Evolutionary conservation across 768 basidiomycete genomes (phyloP).

Genomic region (Chlorophyllum brunneum): DNA sequence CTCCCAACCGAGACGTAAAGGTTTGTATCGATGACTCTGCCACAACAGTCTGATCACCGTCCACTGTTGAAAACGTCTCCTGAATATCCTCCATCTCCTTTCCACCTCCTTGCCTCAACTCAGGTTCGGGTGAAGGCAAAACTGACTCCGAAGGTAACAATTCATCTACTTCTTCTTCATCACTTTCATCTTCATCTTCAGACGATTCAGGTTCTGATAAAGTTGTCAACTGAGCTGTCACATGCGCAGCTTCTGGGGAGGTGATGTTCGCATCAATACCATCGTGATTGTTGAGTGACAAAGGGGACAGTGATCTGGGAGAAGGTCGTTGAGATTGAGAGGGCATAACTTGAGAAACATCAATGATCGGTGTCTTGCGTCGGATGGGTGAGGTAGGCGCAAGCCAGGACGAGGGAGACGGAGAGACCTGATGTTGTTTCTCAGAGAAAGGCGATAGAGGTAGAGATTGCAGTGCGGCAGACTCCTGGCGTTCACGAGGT

Average conservation of each 20-base stretch:
- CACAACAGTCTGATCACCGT: neutral
- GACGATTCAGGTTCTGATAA: conserved; percentile 3
- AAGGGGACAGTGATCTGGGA: neutral
- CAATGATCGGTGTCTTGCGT: neutral
- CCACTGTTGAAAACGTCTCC: neutral
- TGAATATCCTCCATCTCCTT: neutral
- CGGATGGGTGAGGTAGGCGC: neutral
- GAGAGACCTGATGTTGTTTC: neutral
- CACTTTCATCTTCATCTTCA: neutral
- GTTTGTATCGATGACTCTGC: neutral
- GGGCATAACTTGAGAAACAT: conserved; percentile 3
- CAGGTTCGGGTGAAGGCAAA: no score
- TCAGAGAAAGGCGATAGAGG: neutral
- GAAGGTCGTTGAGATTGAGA: neutral
- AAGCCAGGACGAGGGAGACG: neutral
- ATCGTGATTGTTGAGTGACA: neutral
- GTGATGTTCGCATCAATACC: neutral
- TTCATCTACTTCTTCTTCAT: conserved; percentile 9
- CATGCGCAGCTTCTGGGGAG: neutral
- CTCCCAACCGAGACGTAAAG: neutral
- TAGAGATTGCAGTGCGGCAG: no score
- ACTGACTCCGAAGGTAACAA: neutral
- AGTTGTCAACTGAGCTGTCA: neutral
- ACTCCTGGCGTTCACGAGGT: no score
- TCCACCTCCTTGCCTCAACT: no score